These are phyloP conservation scores for Prinsepia uniflora DNA, from an alignment of 306 rosid species.

Conservation along the genomic window DNA sequence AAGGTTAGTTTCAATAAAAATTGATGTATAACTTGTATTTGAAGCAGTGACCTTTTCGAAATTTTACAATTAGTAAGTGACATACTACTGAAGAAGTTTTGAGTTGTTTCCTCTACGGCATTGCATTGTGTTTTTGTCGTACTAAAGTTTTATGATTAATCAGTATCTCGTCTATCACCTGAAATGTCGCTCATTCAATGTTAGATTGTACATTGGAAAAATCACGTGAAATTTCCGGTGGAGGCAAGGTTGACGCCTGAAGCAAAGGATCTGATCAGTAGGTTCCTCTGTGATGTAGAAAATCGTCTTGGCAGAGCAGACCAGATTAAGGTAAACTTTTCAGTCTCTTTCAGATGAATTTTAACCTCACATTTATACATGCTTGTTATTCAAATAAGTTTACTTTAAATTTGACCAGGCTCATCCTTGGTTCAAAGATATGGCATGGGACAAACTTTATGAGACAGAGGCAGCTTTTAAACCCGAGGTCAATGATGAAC, in stretches of 20 bases:
- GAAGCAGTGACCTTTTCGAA: background rate
- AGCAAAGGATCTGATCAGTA: constrained; percentile 74
- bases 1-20: constrained; percentile 45
- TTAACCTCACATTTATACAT: constrained; percentile 2
- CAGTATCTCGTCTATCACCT: background rate
- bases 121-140: background rate
- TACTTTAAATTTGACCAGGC: constrained; percentile 40
- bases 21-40: background rate
- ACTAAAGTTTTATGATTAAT: background rate
- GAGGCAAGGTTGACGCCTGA: constrained; percentile 77
- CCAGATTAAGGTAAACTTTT: constrained; percentile 62
- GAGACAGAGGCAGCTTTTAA: constrained; percentile 89
- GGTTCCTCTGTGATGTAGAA: constrained; percentile 80
- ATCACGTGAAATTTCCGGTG: constrained; percentile 86
- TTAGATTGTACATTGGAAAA: constrained; percentile 89
- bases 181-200: constrained; percentile 18
- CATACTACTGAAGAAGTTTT: constrained; percentile 1
- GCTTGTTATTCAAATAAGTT: constrained; percentile 1
- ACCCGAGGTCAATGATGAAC: constrained; percentile 81
- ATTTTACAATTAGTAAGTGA: background rate
- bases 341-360: constrained; percentile 1
- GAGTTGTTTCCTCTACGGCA: background rate
- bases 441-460: constrained; percentile 66
- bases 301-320: constrained; percentile 68
- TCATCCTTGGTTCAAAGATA: constrained; percentile 93